Conservation (phyloP, 2,329 filamentous ascomycete species). For the Venturia asperata region DNA sequence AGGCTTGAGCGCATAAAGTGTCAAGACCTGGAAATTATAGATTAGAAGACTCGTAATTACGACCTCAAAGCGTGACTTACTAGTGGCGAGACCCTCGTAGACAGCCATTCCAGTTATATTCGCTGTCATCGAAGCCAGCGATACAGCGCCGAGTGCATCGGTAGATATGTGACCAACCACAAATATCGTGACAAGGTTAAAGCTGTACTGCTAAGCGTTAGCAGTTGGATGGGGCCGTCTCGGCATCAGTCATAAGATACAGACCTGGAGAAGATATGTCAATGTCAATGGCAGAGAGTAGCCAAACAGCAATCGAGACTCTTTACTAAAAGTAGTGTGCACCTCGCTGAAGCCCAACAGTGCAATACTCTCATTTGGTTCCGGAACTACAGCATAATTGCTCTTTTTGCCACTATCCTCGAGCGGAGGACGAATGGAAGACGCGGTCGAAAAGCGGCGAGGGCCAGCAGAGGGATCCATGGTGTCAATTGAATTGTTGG, state of each 20-base stretch:
- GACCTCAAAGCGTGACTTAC: slow-evolving; percentile 18
- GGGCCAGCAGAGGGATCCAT: slow-evolving; percentile 30
- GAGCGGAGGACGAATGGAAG: slow-evolving; percentile 26
- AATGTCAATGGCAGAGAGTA: slow-evolving; percentile 45
- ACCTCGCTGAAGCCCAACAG: slow-evolving; percentile 22
- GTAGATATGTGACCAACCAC: slow-evolving; percentile 44
- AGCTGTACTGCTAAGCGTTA: slow-evolving; percentile 38
- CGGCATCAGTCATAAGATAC: background rate
- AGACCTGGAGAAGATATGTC: slow-evolving; percentile 43
- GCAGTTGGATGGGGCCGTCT: background rate
- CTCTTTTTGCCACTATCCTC: slow-evolving; percentile 24
- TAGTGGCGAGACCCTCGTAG: slow-evolving; percentile 46
- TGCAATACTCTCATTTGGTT: slow-evolving; percentile 27
- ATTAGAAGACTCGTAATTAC: background rate
- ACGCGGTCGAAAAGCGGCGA: slow-evolving; percentile 28
- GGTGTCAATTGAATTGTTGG: background rate
- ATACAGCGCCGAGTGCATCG: slow-evolving; percentile 47
- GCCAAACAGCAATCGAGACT: slow-evolving; percentile 32
- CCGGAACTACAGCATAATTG: slow-evolving; percentile 28
- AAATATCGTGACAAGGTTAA: slow-evolving; percentile 45
- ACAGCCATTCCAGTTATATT: slow-evolving; percentile 48
- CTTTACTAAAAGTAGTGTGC: slow-evolving; percentile 21
- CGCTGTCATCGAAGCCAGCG: slow-evolving; percentile 47
- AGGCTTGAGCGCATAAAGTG: slow-evolving; percentile 47
- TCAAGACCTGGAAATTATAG: slow-evolving; percentile 31